Base-by-base conservation (phyloP, 2,329 filamentous ascomycete species). In the Thelonectria rubi region DNA sequence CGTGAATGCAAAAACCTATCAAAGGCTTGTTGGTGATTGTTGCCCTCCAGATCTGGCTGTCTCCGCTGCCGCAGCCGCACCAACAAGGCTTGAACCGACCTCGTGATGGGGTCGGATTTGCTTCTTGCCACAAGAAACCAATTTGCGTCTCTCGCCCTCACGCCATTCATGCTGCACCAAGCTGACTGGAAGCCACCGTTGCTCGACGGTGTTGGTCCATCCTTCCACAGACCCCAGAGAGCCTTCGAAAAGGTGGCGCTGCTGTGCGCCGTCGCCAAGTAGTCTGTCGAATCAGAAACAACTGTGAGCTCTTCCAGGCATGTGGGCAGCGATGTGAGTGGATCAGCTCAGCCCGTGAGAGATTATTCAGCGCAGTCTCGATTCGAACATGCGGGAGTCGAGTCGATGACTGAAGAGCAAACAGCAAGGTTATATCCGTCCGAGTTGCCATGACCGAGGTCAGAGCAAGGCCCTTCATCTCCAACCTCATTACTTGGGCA, bases 271-370 rank as follows among this genome's bases (percentile, higher is more conserved):
- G 69, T 68, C 70, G 55, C 62, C 62, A 15, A 62, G 52, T 62
- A 50, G 56, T 39, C 55, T 63, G 58, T 60, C 63, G 55, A 62
- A 26, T 50, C 62, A 52, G 54, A 21, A 64, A 57, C 72, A 71
- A 74, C 73, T 73, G 57, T 65, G 72, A 68, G 65, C 61, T 53
- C 67, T 73, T 65, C 72, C 72, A 73, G 64, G 60, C 67, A 58
- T 71, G 65, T 71, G 71, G 66, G 42, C 59, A 62, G 63, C 56
- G 60, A 60, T 66, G 63, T 60, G 65, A 60, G 67, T 72, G 67
- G 70, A 69, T 62, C 65, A 47, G 55, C 57, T 58, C 60, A 52
- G 59, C 65, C 69, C 64, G 67, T 67, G 72, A 74, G 70, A 70
- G 65, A 74, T 72, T 65, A 70, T 68, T 72, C 26, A 8, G 26